Evolutionary conservation across 1,284 basidiomycete species (phyloP).

Genomic region (Macrocystidia cucumis): DNA sequence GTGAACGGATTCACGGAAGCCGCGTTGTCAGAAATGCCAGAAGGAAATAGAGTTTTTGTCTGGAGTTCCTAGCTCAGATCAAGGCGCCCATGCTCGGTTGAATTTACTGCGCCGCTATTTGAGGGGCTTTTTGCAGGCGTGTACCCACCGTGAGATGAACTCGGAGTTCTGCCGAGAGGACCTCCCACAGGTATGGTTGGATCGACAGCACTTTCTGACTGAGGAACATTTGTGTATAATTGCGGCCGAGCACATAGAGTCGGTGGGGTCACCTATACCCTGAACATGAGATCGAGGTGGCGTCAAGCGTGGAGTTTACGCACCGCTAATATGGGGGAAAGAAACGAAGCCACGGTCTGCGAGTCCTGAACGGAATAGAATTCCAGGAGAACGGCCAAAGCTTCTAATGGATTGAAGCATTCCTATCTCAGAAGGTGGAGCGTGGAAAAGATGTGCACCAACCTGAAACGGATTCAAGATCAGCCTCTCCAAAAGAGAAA

Average conservation of each 20-base stretch:
- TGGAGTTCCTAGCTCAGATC: slow-evolving; percentile 12
- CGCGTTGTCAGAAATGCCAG: no score
- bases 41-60: no score
- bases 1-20: no score
- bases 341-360: slow-evolving; percentile 37
- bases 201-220: slow-evolving; percentile 3
- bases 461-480: slow-evolving; percentile 57
- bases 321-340: slow-evolving; percentile 43
- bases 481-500: slow-evolving; percentile 52
- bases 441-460: slow-evolving; percentile 10
- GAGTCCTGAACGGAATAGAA: slow-evolving; percentile 63
- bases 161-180: slow-evolving; percentile 41
- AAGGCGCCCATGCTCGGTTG: slow-evolving; percentile 9
- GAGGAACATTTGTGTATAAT: slow-evolving; percentile 18
- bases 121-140: slow-evolving; percentile 33
- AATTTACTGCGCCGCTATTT: no score
- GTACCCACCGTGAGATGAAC: slow-evolving; percentile 47
- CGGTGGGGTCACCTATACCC: slow-evolving; percentile 37
- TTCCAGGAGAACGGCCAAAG: slow-evolving; percentile 58
- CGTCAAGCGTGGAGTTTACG: slow-evolving; percentile 17
- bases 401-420: slow-evolving; percentile 32
- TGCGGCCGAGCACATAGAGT: slow-evolving; percentile 18
- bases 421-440: slow-evolving; percentile 6
- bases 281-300: slow-evolving; percentile 4
- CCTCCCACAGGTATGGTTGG: slow-evolving; percentile 13